Evolutionary conservation across 2,329 filamentous ascomycete species (phyloP), one percentile per base, ranked within the genome.

Genomic region (Thermochaetoides dissita): DNA sequence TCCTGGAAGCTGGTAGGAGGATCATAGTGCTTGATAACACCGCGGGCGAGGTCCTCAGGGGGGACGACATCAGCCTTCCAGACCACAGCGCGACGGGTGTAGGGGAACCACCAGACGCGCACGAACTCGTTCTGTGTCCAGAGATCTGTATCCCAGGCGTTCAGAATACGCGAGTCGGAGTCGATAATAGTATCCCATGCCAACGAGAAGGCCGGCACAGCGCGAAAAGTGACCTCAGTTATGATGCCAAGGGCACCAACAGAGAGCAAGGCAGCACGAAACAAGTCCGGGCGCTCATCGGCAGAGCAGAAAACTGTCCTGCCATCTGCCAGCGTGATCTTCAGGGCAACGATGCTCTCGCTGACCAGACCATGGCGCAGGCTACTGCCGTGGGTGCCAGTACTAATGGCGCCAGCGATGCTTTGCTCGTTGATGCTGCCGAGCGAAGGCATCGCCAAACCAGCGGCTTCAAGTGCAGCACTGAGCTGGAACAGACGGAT

Each of bases 91-190:
- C 85, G 76, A 43, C 85, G 76, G 57, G 84, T 86, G 63, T 96
- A 94, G 0, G 91, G 91, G 57, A 94, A 79, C 91, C 91, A 98
- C 89, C 91, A 98, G 29, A 95, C 86, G 29, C 91, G 75, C 28
- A 93, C 85, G 56, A 89, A 98, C 60, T 96, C 87, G 47, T 80
- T 76, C 47, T 78, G 73, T 1, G 76, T 84, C 89, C 91, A 96
- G 10, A 96, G 69, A 31, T 72, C 72, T 6, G 65, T 69, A 11
- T 79, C 63, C 86, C 91, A 96, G 6, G 73, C 68, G 8, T 69
- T 65, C 38, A 94, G 68, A 48, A 94, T 72, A 37, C 74, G 70
- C 36, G 66, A 58, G 47, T 95, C 79, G 1, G 77, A 63, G 47
- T 84, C 76, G 45, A 95, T 72, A 7, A 78, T 78, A 65, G 95